phyloP scores from a whole-genome alignment of 2,329 filamentous ascomycete species.

The Calonectria henricotiae region DNA sequence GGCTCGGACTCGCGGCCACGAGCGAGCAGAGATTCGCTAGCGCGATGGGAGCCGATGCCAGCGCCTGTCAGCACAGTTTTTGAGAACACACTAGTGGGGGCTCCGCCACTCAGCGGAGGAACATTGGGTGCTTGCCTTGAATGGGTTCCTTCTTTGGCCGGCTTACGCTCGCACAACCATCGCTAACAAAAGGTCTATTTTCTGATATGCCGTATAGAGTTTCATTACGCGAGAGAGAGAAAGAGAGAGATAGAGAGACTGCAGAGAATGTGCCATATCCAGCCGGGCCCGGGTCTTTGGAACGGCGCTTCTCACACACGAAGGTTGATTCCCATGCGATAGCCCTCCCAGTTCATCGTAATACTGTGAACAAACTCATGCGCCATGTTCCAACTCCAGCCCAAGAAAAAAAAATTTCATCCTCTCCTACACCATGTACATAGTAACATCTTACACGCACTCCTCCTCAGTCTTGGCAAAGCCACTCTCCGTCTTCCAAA shows the following conservation, averaged over 20 bases:
- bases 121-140: background rate
- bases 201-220: background rate
- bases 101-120: conserved; percentile 34
- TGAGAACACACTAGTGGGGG: conserved; percentile 9
- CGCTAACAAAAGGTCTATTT: conserved; percentile 1
- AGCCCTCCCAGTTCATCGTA: background rate
- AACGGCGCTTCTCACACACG: background rate
- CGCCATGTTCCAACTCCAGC: background rate
- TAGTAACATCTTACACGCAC: background rate
- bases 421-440: background rate
- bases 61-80: conserved; percentile 16
- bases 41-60: conserved; percentile 4
- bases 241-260: background rate
- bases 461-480: background rate
- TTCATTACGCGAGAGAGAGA: background rate
- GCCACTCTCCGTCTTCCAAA: conserved; percentile 6
- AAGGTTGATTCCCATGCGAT: too few relatives aligned
- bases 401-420: background rate
- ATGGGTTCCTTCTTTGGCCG: background rate
- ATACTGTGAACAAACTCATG: background rate
- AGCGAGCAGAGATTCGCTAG: conserved; percentile 19
- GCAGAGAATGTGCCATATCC: background rate
- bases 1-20: conserved; percentile 31
- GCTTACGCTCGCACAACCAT: too few relatives aligned
- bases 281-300: background rate